Conservation (phyloP, 306 rosid species). For the Vigna hirtella region DNA sequence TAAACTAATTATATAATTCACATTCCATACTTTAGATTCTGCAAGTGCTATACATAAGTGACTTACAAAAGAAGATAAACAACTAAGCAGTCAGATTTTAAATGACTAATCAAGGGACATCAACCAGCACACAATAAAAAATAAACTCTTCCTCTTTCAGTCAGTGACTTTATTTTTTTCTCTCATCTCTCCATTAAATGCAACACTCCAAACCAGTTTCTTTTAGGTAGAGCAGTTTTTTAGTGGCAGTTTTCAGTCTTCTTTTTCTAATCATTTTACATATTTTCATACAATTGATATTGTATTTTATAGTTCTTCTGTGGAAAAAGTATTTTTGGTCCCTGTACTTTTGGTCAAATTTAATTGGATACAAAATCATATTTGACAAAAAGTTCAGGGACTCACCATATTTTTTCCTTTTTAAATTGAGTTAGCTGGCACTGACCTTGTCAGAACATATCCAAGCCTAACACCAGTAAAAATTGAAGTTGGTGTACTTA, state of each 20-base stretch:
- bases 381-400: too few species aligned
- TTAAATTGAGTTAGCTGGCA: neutral
- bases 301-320: neutral
- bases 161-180: neutral
- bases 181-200: neutral
- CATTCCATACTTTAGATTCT: neutral
- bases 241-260: neutral
- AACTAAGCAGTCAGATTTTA: constrained; percentile 4
- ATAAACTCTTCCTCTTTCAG: neutral
- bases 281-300: neutral
- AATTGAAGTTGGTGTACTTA: neutral
- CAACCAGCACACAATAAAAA: neutral
- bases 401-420: too few species aligned
- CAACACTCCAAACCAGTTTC: neutral
- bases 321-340: neutral
- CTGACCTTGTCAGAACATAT: neutral
- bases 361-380: neutral
- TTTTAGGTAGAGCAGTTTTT: neutral
- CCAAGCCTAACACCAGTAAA: neutral
- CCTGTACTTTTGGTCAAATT: neutral
- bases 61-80: neutral
- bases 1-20: neutral
- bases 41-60: neutral
- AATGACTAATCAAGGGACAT: neutral
- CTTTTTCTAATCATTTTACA: neutral